Base-by-base conservation (phyloP, 2,329 filamentous ascomycete species). In the Malbranchea zuffiana region DNA sequence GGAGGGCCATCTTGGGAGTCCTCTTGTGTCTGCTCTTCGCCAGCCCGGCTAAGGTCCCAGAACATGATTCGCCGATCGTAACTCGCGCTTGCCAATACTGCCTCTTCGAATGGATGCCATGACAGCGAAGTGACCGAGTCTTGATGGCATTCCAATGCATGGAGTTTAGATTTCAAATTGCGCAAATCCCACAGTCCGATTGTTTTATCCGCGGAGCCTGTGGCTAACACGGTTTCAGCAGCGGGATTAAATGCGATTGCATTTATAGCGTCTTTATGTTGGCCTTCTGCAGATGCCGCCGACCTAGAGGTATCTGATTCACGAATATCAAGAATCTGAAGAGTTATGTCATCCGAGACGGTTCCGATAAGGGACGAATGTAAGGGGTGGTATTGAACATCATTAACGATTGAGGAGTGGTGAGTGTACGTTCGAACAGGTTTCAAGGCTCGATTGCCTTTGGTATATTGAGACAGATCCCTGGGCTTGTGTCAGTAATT, bases 161-260 rank as follows among this genome's bases (percentile, higher is more conserved):
- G 88, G 3, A 96, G 72, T 62, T 88, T 93, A 47, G 82, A 75
- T 56, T 85, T 87, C 40, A 93, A 73, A 53, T 93, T 92, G 46
- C 90, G 80, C 43, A 98, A 65, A 63, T 98, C 90, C 86, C 90
- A 98, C 39, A 98, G 72, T 7, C 82, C 88, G 44, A 98, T 83
- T 0, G 86, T 90, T 66, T 94, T 93, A 59, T 98, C 90, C 1
- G 84, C 86, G 18, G 88, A 96, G 2, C 85, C 90, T 0, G 90
- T 96, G 6, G 87, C 90, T 25, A 98, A 71, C 24, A 94, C 72
- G 23, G 82, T 83, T 55, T 98, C 88, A n/a, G 80, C 82, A 20
- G 79, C 80, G 0, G 87, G 87, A 54, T 95, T 94, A 66, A 95
- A 98, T 0, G 90, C 80, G 17, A 98, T 68, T n/a, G 85, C 82